Conservation (phyloP, 2,329 filamentous ascomycete species). For the Paecilomyces sp. region DNA sequence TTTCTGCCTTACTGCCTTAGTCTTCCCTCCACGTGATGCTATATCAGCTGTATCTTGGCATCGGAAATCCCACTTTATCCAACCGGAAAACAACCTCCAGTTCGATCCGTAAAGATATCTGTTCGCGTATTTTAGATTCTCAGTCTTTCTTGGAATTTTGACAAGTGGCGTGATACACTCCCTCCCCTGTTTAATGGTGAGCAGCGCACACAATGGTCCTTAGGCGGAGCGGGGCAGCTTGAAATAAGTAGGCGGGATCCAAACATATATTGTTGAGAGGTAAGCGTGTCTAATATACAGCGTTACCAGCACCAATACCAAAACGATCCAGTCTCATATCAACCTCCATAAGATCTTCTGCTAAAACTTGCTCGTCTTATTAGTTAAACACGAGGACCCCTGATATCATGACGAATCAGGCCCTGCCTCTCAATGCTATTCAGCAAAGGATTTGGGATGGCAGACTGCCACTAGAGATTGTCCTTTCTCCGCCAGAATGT, state of each 20-base stretch:
- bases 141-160: not conserved
- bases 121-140: not conserved
- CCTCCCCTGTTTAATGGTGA: not conserved
- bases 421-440: slow-evolving; percentile 21
- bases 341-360: not conserved
- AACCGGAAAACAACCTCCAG: not conserved
- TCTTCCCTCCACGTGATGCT: not conserved
- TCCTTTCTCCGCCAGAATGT: slow-evolving; percentile 52
- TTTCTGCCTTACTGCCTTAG: not conserved
- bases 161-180: not conserved
- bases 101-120: not conserved
- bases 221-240: not conserved
- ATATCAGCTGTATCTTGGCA: not conserved
- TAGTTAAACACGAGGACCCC: not conserved
- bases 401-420: slow-evolving; percentile 1
- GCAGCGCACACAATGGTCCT: not conserved
- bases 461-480: slow-evolving; percentile 53
- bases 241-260: not conserved
- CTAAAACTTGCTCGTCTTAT: not conserved
- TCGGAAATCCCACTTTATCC: not conserved
- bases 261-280: not conserved
- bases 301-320: not conserved
- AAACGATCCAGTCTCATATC: not conserved
- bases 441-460: slow-evolving; percentile 51
- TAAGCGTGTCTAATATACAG: not conserved